Conservation (phyloP, 257 asterid genomes). For the Nicotiana knightiana region DNA sequence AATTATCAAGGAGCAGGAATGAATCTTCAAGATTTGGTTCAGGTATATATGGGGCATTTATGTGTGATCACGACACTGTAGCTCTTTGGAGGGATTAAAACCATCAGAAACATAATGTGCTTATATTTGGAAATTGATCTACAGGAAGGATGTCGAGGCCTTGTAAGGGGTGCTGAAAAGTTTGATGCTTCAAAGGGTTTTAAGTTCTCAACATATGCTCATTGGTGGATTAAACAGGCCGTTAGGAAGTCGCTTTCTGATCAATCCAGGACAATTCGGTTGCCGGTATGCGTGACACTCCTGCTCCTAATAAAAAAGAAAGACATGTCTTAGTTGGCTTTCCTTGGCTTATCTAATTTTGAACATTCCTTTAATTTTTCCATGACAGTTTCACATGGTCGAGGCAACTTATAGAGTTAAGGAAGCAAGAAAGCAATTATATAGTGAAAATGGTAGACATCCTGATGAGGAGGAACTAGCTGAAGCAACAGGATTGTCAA, state of each 20-base stretch:
- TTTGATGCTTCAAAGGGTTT: constrained; percentile 88
- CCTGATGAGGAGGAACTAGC: constrained; percentile 77
- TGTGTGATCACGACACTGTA: background rate
- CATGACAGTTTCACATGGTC: constrained; percentile 74
- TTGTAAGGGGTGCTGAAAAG: constrained; percentile 82
- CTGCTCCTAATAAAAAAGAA: background rate
- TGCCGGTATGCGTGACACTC: constrained; percentile 26
- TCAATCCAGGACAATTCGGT: constrained; percentile 34
- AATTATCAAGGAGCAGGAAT: constrained; percentile 84
- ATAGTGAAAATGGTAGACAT: constrained; percentile 58
- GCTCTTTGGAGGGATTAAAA: constrained; percentile 3
- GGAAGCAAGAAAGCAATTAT: constrained; percentile 83
- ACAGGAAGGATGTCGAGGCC: constrained; percentile 93
- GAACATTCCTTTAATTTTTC: background rate
- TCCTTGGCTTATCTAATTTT: background rate
- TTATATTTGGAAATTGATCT: constrained; percentile 14
- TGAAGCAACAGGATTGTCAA: constrained; percentile 74
- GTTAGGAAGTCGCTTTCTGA: constrained; percentile 35
- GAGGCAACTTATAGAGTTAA: constrained; percentile 86
- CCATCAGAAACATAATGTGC: background rate
- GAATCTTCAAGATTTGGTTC: constrained; percentile 94
- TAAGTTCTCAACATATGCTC: constrained; percentile 94
- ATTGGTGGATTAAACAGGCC: constrained; percentile 93
- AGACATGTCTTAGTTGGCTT: constrained; percentile 6
- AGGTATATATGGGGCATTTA: constrained; percentile 39